A percentile compares a stretch with the other conserved stretches of the same genome.
Conservation (phyloP, 805 yeast genomes). For the Tanozyma kutaoensis region DNA sequence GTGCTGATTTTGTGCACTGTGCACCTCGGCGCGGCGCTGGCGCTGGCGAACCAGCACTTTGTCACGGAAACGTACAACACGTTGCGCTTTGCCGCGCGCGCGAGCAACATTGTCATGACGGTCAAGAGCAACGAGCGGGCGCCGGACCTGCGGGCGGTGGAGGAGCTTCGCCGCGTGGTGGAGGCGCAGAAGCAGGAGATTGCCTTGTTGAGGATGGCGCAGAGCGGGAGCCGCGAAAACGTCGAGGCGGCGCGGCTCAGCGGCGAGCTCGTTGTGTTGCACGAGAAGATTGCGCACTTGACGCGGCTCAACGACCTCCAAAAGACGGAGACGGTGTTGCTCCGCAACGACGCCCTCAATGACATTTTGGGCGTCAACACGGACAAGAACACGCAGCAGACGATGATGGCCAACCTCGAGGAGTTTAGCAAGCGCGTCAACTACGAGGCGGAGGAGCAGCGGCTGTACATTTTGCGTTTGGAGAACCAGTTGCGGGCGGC, state of each 20-base stretch:
- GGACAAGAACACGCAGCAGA: slow-evolving; percentile 22
- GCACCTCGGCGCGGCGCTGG: slow-evolving; percentile 35
- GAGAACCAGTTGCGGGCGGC: slow-evolving; percentile 37
- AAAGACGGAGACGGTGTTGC: slow-evolving; percentile 39
- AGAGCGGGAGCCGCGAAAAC: background rate
- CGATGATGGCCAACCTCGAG: slow-evolving; percentile 33
- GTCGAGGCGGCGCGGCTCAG: slow-evolving; percentile 13
- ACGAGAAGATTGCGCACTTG: slow-evolving; percentile 58
- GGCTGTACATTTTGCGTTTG: slow-evolving; percentile 44
- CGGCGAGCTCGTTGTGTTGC: slow-evolving; percentile 52
- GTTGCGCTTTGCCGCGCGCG: slow-evolving; percentile 83
- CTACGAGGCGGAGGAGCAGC: slow-evolving; percentile 44
- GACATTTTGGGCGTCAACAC: slow-evolving; percentile 36
- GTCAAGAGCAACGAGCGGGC: slow-evolving; percentile 41
- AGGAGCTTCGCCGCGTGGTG: slow-evolving; percentile 43
- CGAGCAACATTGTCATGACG: slow-evolving; percentile 67
- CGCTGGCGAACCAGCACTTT: slow-evolving; percentile 22
- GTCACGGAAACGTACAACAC: slow-evolving; percentile 79
- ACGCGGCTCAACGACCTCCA: slow-evolving; percentile 52
- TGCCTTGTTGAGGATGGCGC: slow-evolving; percentile 14
- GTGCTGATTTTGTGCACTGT: slow-evolving; percentile 83
- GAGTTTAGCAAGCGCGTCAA: slow-evolving; percentile 33
- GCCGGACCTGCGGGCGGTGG: slow-evolving; percentile 31
- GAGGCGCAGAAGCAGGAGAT: slow-evolving; percentile 48
- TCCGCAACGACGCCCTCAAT: slow-evolving; percentile 47